These are phyloP conservation scores for Elsinoe arachidis DNA, from an alignment of 2,329 filamentous ascomycete genomes.

Conservation along the genomic window DNA sequence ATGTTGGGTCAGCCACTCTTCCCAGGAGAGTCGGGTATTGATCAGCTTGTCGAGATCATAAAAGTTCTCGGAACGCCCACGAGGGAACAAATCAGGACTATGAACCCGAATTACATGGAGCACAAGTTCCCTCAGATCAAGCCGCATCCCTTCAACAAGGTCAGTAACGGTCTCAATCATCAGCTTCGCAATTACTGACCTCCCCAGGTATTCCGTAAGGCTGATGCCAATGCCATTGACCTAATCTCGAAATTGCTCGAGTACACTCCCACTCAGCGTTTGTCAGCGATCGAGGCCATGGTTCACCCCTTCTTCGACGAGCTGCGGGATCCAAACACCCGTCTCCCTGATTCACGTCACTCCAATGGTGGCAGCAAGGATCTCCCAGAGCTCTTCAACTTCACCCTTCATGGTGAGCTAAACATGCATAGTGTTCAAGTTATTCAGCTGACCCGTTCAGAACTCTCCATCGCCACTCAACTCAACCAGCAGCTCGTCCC, in stretches of 20 bases:
- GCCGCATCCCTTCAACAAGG: conserved; percentile 96
- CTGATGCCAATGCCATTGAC: conserved; percentile 84
- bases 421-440: conserved; percentile 8
- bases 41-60: conserved; percentile 98
- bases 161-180: conserved; percentile 27
- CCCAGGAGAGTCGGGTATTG: conserved; percentile 95
- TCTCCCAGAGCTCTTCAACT: conserved; percentile 83
- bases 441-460: conserved; percentile 39
- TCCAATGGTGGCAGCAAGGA: conserved; percentile 71
- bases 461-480: conserved; percentile 87
- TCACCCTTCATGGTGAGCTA: conserved; percentile 77
- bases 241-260: conserved; percentile 88
- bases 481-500: conserved; percentile 87
- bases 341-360: conserved; percentile 88
- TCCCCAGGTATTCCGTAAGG: conserved; percentile 81
- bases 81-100: conserved; percentile 94
- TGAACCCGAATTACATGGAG: conserved; percentile 99
- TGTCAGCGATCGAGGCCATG: conserved; percentile 93
- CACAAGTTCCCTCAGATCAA: conserved; percentile 99
- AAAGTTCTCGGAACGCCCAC: conserved; percentile 96
- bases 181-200: conserved; percentile 13
- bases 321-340: conserved; percentile 80
- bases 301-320: conserved; percentile 98
- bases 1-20: conserved; percentile 98
- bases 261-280: conserved; percentile 92